phyloP scores from a whole-genome alignment of 2,329 filamentous ascomycete species.

The Penicillium vulpinum region DNA sequence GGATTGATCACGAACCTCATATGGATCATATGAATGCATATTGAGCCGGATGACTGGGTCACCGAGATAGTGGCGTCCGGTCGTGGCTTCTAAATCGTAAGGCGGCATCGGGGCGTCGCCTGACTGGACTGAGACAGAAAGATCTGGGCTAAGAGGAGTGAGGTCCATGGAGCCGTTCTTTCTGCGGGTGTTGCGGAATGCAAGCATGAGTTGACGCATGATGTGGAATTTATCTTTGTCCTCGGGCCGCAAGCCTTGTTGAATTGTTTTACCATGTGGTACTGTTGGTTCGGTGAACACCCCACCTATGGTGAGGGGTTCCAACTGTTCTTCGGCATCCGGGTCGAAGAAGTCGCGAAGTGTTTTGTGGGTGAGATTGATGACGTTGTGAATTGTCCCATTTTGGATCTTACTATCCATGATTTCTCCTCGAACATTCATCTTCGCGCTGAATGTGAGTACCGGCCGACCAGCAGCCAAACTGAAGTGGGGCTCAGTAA shows the following conservation, averaged over 20 bases:
- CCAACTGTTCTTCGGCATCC: constrained; percentile 14
- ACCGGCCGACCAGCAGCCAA: constrained; percentile 55
- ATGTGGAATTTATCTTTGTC: constrained; percentile 38
- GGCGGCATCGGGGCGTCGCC: constrained; percentile 24
- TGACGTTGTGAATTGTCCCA: constrained; percentile 57
- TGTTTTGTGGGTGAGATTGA: constrained; percentile 51
- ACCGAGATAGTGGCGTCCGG: constrained; percentile 38
- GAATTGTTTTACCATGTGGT: constrained; percentile 22
- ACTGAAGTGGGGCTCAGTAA: constrained; percentile 55
- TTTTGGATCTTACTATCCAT: constrained; percentile 56
- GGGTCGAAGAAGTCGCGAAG: constrained; percentile 42
- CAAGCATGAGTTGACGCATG: constrained; percentile 41
- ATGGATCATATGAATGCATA: constrained; percentile 33
- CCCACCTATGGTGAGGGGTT: constrained; percentile 35
- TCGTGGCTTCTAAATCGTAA: constrained; percentile 31
- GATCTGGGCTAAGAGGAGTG: constrained; percentile 16
- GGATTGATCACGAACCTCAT: constrained; percentile 39
- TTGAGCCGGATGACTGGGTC: constrained; percentile 46
- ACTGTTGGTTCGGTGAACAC: constrained; percentile 20
- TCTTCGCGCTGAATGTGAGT: constrained; percentile 61
- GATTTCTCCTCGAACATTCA: constrained; percentile 54
- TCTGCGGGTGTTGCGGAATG: constrained; percentile 37
- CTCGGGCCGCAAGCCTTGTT: constrained; percentile 32
- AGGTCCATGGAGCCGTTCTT: constrained; percentile 44
- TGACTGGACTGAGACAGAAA: constrained; percentile 29